phyloP scores from a whole-genome alignment of 2,329 filamentous ascomycete species.

The Alternaria brassicae region DNA sequence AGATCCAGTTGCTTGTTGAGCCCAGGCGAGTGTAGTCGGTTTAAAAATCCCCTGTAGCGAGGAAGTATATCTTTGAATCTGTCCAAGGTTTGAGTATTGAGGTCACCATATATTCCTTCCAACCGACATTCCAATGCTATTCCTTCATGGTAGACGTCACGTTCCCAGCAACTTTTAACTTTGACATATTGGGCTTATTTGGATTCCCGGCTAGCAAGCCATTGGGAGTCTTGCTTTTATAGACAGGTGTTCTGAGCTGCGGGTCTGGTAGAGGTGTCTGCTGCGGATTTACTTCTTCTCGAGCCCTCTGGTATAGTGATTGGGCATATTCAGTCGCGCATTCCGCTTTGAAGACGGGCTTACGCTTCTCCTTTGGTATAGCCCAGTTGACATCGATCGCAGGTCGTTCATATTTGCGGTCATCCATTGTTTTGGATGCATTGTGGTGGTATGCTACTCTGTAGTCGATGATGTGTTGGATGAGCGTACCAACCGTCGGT shows the following conservation, averaged over 20 bases:
- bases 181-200: constrained; percentile 5
- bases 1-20: not conserved
- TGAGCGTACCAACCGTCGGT: not conserved
- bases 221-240: not conserved
- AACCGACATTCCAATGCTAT: not conserved
- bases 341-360: not conserved
- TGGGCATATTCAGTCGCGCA: constrained; percentile 5
- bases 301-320: constrained; percentile 2
- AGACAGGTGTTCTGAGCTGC: constrained; percentile 11
- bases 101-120: not conserved
- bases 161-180: not conserved
- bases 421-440: constrained; percentile 4
- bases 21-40: not conserved
- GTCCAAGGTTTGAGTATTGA: not conserved
- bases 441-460: not conserved
- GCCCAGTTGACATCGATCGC: not conserved
- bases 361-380: constrained; percentile 9
- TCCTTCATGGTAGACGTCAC: not conserved
- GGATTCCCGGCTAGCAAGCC: not conserved
- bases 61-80: not conserved
- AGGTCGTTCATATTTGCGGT: too few relatives aligned
- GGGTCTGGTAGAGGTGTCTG: constrained; percentile 12
- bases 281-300: not conserved
- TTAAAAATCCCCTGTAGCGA: not conserved
- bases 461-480: not conserved